Percentiles rank a stretch among this genome's conserved stretches.
These are phyloP conservation scores for Hortiboletus campestris DNA, from an alignment of 768 basidiomycete species.

Conservation along the genomic window DNA sequence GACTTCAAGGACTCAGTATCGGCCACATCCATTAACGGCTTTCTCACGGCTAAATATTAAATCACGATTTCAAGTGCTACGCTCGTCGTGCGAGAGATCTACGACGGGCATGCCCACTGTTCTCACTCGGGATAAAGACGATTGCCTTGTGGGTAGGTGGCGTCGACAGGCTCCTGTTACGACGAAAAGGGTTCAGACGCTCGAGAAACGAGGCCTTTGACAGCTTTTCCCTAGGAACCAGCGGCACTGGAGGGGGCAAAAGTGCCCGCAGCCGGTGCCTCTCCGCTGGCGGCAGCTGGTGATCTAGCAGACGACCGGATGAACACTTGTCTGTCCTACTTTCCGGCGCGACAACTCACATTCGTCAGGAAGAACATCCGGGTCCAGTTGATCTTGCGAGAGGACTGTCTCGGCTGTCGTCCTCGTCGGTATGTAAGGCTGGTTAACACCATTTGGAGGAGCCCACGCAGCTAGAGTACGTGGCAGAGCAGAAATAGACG, in stretches of 20 bases:
- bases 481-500: neutral
- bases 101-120: conserved; percentile 3
- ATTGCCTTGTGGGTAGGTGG: neutral
- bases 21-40: neutral
- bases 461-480: neutral
- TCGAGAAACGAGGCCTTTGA: conserved; percentile 2
- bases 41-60: conserved; percentile 23
- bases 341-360: conserved; percentile 1
- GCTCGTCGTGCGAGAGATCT: conserved; percentile 9
- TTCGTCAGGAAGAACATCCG: neutral
- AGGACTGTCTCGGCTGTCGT: neutral
- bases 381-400: neutral
- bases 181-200: conserved; percentile 14
- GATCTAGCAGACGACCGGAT: conserved; percentile 5
- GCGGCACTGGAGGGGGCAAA: neutral
- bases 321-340: neutral
- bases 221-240: neutral
- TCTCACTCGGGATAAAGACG: conserved; percentile 5
- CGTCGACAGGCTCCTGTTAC: neutral
- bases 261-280: neutral
- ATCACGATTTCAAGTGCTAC: neutral
- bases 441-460: neutral
- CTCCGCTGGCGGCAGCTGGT: neutral
- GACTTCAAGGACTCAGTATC: neutral
- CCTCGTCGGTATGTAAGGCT: neutral